Evolutionary conservation across 306 rosid genomes (phyloP).

Genomic region (Cucumis cinereus): DNA sequence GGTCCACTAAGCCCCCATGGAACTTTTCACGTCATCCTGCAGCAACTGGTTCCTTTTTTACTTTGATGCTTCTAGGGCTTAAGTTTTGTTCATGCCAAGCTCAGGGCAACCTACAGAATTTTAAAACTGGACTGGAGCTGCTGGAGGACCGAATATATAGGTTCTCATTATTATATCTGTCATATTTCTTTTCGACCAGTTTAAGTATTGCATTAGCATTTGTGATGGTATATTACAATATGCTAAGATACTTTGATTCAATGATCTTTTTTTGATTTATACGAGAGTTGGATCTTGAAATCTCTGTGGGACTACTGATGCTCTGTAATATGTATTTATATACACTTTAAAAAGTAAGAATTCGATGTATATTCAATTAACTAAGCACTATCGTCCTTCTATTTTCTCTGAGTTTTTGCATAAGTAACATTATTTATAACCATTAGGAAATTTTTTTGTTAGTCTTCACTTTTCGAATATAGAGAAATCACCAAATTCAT

Average conservation of each 20-base stretch:
- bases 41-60: conserved; percentile 89
- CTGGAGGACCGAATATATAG: conserved; percentile 87
- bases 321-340: neutral
- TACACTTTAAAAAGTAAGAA: neutral
- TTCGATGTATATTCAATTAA: neutral
- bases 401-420: neutral
- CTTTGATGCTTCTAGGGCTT: conserved; percentile 93
- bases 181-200: neutral
- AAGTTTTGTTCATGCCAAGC: conserved; percentile 91
- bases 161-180: conserved; percentile 23
- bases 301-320: neutral
- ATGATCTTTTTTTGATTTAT: neutral
- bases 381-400: neutral
- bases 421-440: neutral
- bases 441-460: neutral
- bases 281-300: neutral
- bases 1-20: conserved; percentile 82
- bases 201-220: neutral
- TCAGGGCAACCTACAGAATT: conserved; percentile 75
- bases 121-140: conserved; percentile 77
- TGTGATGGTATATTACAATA: neutral
- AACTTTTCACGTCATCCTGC: conserved; percentile 92
- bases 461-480: neutral
- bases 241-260: neutral
- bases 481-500: neutral